Base-by-base conservation (phyloP, 805 yeast species). In the Saccharomycopsis microspora region DNA sequence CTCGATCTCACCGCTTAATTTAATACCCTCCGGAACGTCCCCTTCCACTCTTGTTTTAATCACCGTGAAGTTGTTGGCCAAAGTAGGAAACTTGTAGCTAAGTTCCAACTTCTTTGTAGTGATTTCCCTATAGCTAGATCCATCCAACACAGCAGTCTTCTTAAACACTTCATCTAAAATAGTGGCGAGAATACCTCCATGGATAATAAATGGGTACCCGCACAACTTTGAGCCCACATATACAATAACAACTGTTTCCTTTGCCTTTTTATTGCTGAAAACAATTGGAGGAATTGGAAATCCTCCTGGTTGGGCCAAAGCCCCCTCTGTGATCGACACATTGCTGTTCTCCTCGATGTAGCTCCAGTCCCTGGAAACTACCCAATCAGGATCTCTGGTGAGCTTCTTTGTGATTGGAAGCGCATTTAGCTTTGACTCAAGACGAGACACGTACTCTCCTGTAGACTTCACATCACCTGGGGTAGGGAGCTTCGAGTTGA, bases 111-210 rank as follows among this genome's bases (percentile, higher is more conserved):
- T 59, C 38, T 58, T 58, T 5, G 49, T 42, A 37, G 46, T 49
- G 4, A 43, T 33, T 32, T 41, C 27, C 34, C 55, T 53, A 35
- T 56, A 56, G 33, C 49, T 67, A 57, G 53, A 59, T 35, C 51
- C 55, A 28, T 60, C 54, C 39, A 80, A 65, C 28, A 61, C 57
- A 9, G 67, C 76, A 49, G 72, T 67, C 45, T 80, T 70, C 54
- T 80, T 79, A 65, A 81, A 73, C 5, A 83, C 72, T 55, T 88
- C 95, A 58, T 86, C 93, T 47, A 87, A 65, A 1, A 88, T 66
- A 0, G 94, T 80, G 5, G 89, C 94, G 32, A 88, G 60, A 32
- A 89, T 75, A 0, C 97, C 97, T 3, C 97, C 97, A 60, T 88
- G 97, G 3, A 86, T 74, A 19, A 89, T 64, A 56, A 85, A 81